Evolutionary conservation across 129 eudicot species (phyloP).

Genomic region (Lactuca saligna): DNA sequence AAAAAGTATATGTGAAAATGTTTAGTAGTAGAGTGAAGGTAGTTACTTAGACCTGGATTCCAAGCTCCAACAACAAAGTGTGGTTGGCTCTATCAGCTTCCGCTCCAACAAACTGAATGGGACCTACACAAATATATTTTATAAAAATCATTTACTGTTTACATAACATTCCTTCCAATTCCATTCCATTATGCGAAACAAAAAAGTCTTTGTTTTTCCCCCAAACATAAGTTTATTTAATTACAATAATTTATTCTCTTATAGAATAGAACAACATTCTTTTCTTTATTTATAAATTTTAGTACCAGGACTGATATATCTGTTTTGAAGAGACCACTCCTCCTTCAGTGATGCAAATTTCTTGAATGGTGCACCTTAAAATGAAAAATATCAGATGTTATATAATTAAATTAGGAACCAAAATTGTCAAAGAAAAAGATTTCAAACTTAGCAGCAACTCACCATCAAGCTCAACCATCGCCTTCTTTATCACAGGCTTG

Average conservation of each 20-base stretch:
- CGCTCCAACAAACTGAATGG: constrained; percentile 91
- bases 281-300: neutral
- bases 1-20: too few species aligned
- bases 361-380: constrained; percentile 28
- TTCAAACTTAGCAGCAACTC: neutral
- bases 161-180: too few species aligned
- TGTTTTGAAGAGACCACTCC: constrained; percentile 88
- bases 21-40: neutral
- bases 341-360: constrained; percentile 44
- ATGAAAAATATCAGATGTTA: neutral
- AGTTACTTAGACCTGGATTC: constrained; percentile 42
- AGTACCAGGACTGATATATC: constrained; percentile 86
- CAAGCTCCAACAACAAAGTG: constrained; percentile 86
- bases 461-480: constrained; percentile 95
- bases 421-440: neutral
- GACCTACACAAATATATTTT: constrained; percentile 50
- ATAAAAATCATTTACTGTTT: neutral
- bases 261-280: neutral
- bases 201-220: too few species aligned
- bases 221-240: too few species aligned
- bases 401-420: neutral
- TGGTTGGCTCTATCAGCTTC: constrained; percentile 59
- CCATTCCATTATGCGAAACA: too few species aligned
- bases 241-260: too few species aligned
- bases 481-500: constrained; percentile 90